phyloP scores from a whole-genome alignment of 2,329 filamentous ascomycete genomes.

The Mycosphaerelloides madeirae region DNA sequence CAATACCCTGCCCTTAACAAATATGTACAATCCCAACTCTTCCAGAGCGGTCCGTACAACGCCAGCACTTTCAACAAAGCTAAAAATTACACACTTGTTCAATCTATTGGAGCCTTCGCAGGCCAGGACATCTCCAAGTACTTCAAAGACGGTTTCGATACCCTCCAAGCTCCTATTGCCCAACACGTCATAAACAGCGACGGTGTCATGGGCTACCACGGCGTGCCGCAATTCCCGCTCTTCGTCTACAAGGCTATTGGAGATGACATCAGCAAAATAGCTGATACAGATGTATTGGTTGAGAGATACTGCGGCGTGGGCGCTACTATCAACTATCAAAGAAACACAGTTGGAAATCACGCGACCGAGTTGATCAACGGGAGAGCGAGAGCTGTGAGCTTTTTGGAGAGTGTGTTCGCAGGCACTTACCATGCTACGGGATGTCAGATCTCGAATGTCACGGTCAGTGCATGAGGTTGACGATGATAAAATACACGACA shows the following conservation, averaged over 20 bases:
- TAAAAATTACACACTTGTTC: constrained; percentile 23
- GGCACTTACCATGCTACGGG: constrained; percentile 23
- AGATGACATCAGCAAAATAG: constrained; percentile 44
- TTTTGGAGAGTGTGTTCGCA: constrained; percentile 21
- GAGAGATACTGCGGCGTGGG: constrained; percentile 39
- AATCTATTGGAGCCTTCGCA: constrained; percentile 27
- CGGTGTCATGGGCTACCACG: constrained; percentile 37
- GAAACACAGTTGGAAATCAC: constrained; percentile 44
- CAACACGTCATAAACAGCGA: constrained; percentile 27
- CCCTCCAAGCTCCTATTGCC: constrained; percentile 23
- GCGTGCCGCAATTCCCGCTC: constrained; percentile 45
- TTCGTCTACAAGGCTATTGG: constrained; percentile 49
- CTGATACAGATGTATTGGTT: constrained; percentile 43
- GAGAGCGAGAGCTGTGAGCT: constrained; percentile 29
- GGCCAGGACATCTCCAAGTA: constrained; percentile 39
- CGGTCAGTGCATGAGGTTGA: constrained; percentile 9
- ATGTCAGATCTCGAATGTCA: constrained; percentile 26
- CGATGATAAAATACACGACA: too few species aligned
- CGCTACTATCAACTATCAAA: constrained; percentile 42
- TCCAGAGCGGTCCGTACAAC: constrained; percentile 30
- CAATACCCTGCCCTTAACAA: constrained; percentile 32
- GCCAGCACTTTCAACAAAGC: constrained; percentile 33
- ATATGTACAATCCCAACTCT: constrained; percentile 28
- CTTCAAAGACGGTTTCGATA: constrained; percentile 36
- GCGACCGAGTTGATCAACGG: constrained; percentile 34